Percentiles rank a stretch among this genome's conserved stretches.
Conservation (phyloP, 2,329 filamentous ascomycete species). For the Juglanconis oblonga region DNA sequence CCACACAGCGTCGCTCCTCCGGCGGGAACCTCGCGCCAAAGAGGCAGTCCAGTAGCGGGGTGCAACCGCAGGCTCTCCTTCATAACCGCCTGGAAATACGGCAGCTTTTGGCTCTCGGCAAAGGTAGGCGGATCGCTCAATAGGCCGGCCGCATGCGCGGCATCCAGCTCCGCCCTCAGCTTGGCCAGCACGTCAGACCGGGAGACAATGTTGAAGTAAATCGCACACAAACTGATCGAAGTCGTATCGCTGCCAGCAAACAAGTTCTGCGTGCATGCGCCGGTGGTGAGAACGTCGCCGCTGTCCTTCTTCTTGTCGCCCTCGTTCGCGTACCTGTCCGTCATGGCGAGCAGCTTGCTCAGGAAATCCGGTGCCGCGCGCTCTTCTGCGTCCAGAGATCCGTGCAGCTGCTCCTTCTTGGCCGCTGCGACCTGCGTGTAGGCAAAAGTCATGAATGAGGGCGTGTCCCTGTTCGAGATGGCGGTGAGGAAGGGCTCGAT, state of each 20-base stretch:
- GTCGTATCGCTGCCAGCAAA: constrained; percentile 39
- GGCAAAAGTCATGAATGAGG: background rate
- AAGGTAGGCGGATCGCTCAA: constrained; percentile 40
- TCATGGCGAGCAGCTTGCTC: constrained; percentile 38
- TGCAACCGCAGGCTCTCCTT: constrained; percentile 74
- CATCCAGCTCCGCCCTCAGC: constrained; percentile 65
- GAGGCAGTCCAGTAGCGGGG: constrained; percentile 50
- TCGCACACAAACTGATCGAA: background rate
- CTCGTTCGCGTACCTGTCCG: constrained; percentile 29
- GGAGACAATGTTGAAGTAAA: background rate
- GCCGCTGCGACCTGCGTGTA: background rate
- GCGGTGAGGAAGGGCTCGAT: background rate
- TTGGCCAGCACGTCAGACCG: constrained; percentile 64
- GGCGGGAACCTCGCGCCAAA: constrained; percentile 21
- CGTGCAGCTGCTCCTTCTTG: background rate
- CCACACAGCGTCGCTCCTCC: constrained; percentile 29
- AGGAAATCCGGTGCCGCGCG: constrained; percentile 32
- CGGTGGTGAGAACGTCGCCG: constrained; percentile 9
- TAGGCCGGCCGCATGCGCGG: constrained; percentile 43
- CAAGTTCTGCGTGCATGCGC: constrained; percentile 8
- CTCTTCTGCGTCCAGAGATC: background rate
- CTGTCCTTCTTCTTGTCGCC: constrained; percentile 32
- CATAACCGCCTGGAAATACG: constrained; percentile 43
- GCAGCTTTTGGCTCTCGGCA: constrained; percentile 49
- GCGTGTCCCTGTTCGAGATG: background rate